phyloP scores from a whole-genome alignment of 257 asterid genomes.

The Solanum clarkiae region DNA sequence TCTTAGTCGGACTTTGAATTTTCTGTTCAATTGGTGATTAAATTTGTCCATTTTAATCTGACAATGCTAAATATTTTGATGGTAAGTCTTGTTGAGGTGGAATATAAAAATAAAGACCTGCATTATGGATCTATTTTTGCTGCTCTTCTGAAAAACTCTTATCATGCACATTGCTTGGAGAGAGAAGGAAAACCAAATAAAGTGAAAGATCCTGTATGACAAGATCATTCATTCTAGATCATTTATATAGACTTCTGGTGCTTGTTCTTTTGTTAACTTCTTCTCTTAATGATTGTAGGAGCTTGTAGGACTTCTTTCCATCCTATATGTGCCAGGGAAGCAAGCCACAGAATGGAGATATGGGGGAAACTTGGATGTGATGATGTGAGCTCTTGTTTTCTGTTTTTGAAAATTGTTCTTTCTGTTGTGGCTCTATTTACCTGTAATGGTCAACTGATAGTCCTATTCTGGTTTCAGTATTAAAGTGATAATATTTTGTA shows the following conservation, averaged over 20 bases:
- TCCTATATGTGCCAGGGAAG: slow-evolving; percentile 98
- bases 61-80: neutral
- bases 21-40: neutral
- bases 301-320: slow-evolving; percentile 97
- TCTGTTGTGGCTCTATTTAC: neutral
- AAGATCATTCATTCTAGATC: neutral
- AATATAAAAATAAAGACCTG: neutral
- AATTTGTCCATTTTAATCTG: neutral
- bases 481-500: neutral
- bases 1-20: neutral
- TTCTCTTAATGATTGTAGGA: slow-evolving; percentile 46
- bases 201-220: neutral
- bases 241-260: neutral
- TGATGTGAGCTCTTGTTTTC: slow-evolving; percentile 44
- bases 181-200: neutral
- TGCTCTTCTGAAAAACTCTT: neutral
- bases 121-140: neutral
- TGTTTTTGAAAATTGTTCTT: neutral
- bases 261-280: slow-evolving; percentile 12
- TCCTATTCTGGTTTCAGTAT: neutral
- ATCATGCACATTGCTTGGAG: neutral
- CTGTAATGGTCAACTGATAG: neutral
- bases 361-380: slow-evolving; percentile 96
- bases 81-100: neutral
- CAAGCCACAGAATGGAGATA: slow-evolving; percentile 86